These are phyloP conservation scores for Ustilago bromivora DNA, from an alignment of 1,284 basidiomycete genomes.

Conservation along the genomic window DNA sequence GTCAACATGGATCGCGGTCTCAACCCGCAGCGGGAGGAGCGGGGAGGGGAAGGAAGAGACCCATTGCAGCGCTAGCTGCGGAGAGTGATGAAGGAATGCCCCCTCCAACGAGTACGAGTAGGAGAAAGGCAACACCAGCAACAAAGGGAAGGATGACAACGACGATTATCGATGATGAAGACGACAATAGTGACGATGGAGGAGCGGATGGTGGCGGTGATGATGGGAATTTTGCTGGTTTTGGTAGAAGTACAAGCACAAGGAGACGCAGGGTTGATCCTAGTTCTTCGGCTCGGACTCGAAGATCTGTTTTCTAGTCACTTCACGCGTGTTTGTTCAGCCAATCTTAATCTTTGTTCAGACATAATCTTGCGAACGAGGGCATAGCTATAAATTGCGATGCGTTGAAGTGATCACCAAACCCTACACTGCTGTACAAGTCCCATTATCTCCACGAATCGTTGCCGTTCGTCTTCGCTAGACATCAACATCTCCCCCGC, in stretches of 20 bases:
- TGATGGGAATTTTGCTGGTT: constrained; percentile 52
- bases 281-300: constrained; percentile 4
- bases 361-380: too few species aligned
- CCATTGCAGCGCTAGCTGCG: constrained; percentile 12
- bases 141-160: constrained; percentile 4
- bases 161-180: constrained; percentile 23
- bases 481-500: constrained; percentile 66
- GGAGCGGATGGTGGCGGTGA: constrained; percentile 21
- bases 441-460: constrained; percentile 79
- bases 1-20: constrained; percentile 22
- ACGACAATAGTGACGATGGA: constrained; percentile 5
- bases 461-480: constrained; percentile 76
- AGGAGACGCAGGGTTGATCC: constrained; percentile 30
- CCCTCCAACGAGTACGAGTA: neutral
- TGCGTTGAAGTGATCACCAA: constrained; percentile 16
- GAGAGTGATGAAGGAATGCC: constrained; percentile 34
- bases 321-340: neutral
- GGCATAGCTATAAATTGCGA: neutral
- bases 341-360: too few species aligned
- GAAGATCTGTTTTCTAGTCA: constrained; percentile 23
- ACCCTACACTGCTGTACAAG: constrained; percentile 73
- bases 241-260: constrained; percentile 31
- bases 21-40: neutral
- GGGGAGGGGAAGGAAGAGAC: constrained; percentile 17
- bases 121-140: constrained; percentile 2